Percentiles rank a stretch among this genome's conserved stretches.
These are phyloP conservation scores for Calocybe gambosa DNA, from an alignment of 1,284 basidiomycete genomes.

Conservation along the genomic window DNA sequence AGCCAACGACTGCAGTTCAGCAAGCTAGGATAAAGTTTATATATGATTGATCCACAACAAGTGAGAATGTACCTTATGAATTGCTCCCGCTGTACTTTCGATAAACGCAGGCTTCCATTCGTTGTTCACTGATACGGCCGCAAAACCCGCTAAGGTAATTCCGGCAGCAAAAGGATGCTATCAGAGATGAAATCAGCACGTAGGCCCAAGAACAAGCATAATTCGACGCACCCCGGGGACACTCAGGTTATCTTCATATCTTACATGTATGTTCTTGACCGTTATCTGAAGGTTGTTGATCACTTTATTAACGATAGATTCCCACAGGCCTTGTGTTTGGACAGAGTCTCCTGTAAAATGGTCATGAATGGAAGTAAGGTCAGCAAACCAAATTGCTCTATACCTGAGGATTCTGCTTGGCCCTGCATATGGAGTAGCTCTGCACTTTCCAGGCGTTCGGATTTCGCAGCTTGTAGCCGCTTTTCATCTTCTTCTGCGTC, in stretches of 20 bases:
- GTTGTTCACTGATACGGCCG: constrained; percentile 89
- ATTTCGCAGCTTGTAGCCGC: constrained; percentile 81
- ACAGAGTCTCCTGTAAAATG: constrained; percentile 51
- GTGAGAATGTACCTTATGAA: constrained; percentile 73
- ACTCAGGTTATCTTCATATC: constrained; percentile 94
- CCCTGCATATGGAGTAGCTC: constrained; percentile 78
- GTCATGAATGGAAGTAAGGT: neutral
- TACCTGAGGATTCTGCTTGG: constrained; percentile 52
- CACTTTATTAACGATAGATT: constrained; percentile 86
- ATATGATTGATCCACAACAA: constrained; percentile 1
- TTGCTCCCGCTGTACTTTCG: constrained; percentile 81
- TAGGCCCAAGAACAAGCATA: neutral
- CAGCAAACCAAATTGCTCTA: constrained; percentile 3
- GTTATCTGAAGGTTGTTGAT: constrained; percentile 97
- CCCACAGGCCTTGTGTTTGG: constrained; percentile 77
- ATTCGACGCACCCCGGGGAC: constrained; percentile 72
- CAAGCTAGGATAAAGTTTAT: constrained; percentile 48
- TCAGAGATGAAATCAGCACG: constrained; percentile 5
- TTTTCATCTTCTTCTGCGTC: constrained; percentile 85
- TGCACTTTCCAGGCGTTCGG: constrained; percentile 84
- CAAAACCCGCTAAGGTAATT: constrained; percentile 87
- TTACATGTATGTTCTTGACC: constrained; percentile 90
- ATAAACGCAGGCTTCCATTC: constrained; percentile 95
- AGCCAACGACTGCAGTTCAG: constrained; percentile 83
- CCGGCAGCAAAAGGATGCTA: constrained; percentile 95